phyloP scores from a whole-genome alignment of 805 yeast genomes.

The Candida morakotiae region DNA sequence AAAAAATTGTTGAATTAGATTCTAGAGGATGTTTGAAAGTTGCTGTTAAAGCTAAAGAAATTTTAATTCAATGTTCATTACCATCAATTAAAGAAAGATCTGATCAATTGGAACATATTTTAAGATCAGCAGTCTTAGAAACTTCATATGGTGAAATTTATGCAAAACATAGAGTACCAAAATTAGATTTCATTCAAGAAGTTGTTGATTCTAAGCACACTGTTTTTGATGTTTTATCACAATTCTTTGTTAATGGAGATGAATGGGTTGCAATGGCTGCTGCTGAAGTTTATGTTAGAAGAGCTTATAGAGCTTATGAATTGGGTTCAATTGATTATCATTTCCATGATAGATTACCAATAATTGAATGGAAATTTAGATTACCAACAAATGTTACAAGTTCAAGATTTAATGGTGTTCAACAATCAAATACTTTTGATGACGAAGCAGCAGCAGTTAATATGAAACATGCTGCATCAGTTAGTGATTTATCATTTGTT shows the following conservation, averaged over 20 bases:
- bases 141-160: conserved; percentile 81
- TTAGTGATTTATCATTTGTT: conserved; percentile 84
- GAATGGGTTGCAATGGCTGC: conserved; percentile 93
- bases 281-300: conserved; percentile 91
- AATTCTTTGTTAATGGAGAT: conserved; percentile 79
- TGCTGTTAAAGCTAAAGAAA: conserved; percentile 91
- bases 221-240: conserved; percentile 92
- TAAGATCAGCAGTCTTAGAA: conserved; percentile 86
- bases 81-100: conserved; percentile 96
- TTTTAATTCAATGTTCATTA: conserved; percentile 91
- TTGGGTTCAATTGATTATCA: conserved; percentile 72
- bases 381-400: conserved; percentile 61
- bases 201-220: conserved; percentile 95
- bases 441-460: conserved; percentile 27
- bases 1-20: conserved; percentile 81
- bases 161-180: conserved; percentile 78
- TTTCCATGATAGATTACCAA: conserved; percentile 53
- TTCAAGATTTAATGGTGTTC: conserved; percentile 73
- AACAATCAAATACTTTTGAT: conserved; percentile 33
- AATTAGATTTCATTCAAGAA: conserved; percentile 73
- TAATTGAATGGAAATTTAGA: conserved; percentile 85
- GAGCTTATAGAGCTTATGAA: conserved; percentile 95
- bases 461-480: conserved; percentile 86
- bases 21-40: conserved; percentile 90
- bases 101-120: conserved; percentile 94